Conservation (phyloP, 1,139 yeast genomes). For the Debaryomyces subglobosus region DNA sequence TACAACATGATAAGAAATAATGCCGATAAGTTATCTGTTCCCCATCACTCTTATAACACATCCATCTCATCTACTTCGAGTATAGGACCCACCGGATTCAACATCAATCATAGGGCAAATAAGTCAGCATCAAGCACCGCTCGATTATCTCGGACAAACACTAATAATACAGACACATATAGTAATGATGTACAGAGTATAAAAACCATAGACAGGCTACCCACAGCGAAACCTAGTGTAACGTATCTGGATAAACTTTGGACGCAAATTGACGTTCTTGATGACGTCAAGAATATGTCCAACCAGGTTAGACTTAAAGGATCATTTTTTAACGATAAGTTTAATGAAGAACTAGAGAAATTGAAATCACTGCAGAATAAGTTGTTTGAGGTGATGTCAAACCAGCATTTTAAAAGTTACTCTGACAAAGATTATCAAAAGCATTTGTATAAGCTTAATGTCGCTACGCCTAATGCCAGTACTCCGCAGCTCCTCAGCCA, state of each 20-base stretch:
- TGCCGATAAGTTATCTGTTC: constrained; percentile 13
- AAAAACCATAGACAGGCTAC: constrained; percentile 46
- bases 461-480: not conserved
- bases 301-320: constrained; percentile 53
- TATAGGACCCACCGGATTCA: not conserved
- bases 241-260: constrained; percentile 75
- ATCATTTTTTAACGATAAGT: constrained; percentile 65
- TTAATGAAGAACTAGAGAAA: constrained; percentile 56
- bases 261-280: constrained; percentile 87
- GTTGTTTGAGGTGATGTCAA: constrained; percentile 59
- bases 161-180: constrained; percentile 19
- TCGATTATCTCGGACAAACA: constrained; percentile 31
- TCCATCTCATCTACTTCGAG: constrained; percentile 16
- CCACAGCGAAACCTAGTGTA: constrained; percentile 53
- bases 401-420: constrained; percentile 29
- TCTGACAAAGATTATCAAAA: constrained; percentile 22
- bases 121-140: constrained; percentile 20
- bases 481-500: constrained; percentile 1
- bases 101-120: constrained; percentile 5
- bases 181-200: constrained; percentile 32
- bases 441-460: constrained; percentile 24
- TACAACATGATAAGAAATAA: not conserved
- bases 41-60: constrained; percentile 15
- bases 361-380: constrained; percentile 64
- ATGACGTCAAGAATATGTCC: constrained; percentile 74